Evolutionary conservation across 441 rosid species (phyloP), one percentile per base, ranked within the genome.

Genomic region (Populus hybrid): DNA sequence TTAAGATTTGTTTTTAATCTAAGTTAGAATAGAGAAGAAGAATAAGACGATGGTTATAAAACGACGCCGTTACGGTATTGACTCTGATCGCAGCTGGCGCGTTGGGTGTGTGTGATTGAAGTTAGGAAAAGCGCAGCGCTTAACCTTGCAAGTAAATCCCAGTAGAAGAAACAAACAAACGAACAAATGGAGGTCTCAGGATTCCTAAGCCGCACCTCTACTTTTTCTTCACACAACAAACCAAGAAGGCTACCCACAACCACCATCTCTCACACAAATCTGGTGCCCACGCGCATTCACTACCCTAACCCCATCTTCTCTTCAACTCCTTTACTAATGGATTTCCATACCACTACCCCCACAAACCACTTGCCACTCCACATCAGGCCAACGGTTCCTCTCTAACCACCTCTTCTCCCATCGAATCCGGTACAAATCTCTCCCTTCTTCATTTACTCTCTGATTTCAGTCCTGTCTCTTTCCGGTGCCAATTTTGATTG

Each of bases 311-410:
- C 46, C 64, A 24, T 74, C 8, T 77, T 82, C 61, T 67, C 82
- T 69, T 73, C 82, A 4, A 23, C 70, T 23, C 73, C 74, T 69
- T 32, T 71, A 26, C 69, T 67, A 72, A 86, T 89, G 84, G 83
- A 84, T 46, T 68, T 78, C 42, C 83, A 76, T 30, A 40, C 79
- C 72, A 76, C 78, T 24, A 9, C 67, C 9, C 34, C 81, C 23
- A 26, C 66, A 21, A 61, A 61, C 73, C 71, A 4, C 82, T 85
- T 73, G 82, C 86, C 80, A 59, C 84, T 71, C 72, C 86, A 32
- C 65, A 69, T 75, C 77, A 76, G 35, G 79, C 84, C 79, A 85
- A 87, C 67, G 84, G 78, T 73, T 73, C 88, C 53, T 74, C 87
- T 11, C 35, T 67, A 5, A 57, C 50, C n/a, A 32, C 67, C 6